phyloP scores from a whole-genome alignment of 352 stramenopile species.

The Pythium utonaiense region DNA sequence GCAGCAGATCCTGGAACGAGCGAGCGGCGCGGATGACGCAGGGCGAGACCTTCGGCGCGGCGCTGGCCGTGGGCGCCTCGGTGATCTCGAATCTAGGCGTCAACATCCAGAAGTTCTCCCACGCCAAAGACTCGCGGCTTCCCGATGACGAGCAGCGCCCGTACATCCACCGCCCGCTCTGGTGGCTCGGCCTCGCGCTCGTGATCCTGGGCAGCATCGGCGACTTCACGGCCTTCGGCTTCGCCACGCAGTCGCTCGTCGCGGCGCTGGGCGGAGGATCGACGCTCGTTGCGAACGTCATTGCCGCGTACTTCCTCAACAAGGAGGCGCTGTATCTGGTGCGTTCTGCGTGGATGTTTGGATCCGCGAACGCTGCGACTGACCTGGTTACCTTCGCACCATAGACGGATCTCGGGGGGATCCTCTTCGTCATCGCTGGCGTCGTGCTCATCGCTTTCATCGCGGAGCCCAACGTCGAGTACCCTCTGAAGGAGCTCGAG shows the following conservation, averaged over 20 bases:
- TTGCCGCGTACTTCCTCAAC: slow-evolving; percentile 85
- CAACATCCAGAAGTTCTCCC: slow-evolving; percentile 89
- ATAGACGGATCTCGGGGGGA: slow-evolving; percentile 76
- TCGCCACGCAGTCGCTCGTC: slow-evolving; percentile 88
- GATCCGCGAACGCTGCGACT: too few species aligned
- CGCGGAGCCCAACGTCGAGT: slow-evolving; percentile 81
- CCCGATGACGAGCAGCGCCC: slow-evolving; percentile 48
- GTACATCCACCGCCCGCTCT: slow-evolving; percentile 85
- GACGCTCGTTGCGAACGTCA: slow-evolving; percentile 86
- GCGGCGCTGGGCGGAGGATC: slow-evolving; percentile 79
- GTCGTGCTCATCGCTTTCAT: slow-evolving; percentile 88
- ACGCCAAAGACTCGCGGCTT: slow-evolving; percentile 49
- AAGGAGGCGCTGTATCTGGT: slow-evolving; percentile 69
- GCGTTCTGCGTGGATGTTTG: too few species aligned
- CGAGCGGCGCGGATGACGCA: slow-evolving; percentile 37
- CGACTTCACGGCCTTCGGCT: slow-evolving; percentile 88
- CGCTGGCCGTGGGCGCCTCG: slow-evolving; percentile 72
- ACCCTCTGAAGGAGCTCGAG: slow-evolving; percentile 81
- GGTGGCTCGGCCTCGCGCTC: slow-evolving; percentile 79
- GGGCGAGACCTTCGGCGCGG: slow-evolving; percentile 79
- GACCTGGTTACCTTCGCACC: too few species aligned
- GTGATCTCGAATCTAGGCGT: slow-evolving; percentile 88
- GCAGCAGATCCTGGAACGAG: not conserved
- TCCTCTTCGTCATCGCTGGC: slow-evolving; percentile 83
- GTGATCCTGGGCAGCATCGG: slow-evolving; percentile 80